Evolutionary conservation across 1,139 yeast genomes (phyloP), one percentile per base, ranked within the genome.

Genomic region (Yamadazyma dushanensis): DNA sequence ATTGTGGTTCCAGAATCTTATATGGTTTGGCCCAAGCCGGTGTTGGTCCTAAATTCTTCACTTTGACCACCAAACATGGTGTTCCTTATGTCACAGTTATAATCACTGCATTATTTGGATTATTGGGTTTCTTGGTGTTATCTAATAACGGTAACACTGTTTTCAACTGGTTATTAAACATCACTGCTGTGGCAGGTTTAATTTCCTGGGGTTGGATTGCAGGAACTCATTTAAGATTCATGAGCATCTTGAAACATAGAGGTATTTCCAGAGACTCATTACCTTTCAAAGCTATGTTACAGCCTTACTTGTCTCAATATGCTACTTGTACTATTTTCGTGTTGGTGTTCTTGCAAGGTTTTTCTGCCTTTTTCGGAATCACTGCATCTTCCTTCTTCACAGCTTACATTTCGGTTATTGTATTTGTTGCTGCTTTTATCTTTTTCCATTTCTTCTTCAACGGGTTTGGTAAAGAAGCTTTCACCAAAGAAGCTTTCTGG

Each of bases 91-190:
- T 66, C 29, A 72, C 85, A 11, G 89, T 83, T 20, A 37, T 73
- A 1, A 56, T 68, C 49, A 80, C 89, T 5, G 64, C 88, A 4
- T 52, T 70, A 0, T 75, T 83, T 50, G 92, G 92, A 32, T 63
- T 77, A 22, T 65, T 78, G 44, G 89, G 89, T 1, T 83, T 78
- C 57, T 70, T 90, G 70, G 86, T 82, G 26, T 69, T 78, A 40
- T 73, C 83, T 22, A 60, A 72, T 14, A 60, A 67, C 37, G 94
- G 95, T 35, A 65, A 68, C 21, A 67, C 73, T 11, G 97, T 89
- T 8, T 90, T 89, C 66, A 64, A 73, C 49, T 90, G 96, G 90
- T 75, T 90, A 45, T 74, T 88, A 48, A 87, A 86, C 61, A 80
- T 90, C 47, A 76, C 88, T 23, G 85, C 88, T 16, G 83, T 83